Evolutionary conservation across 2,329 filamentous ascomycete genomes (phyloP).

Genomic region (Fusarium clavum): DNA sequence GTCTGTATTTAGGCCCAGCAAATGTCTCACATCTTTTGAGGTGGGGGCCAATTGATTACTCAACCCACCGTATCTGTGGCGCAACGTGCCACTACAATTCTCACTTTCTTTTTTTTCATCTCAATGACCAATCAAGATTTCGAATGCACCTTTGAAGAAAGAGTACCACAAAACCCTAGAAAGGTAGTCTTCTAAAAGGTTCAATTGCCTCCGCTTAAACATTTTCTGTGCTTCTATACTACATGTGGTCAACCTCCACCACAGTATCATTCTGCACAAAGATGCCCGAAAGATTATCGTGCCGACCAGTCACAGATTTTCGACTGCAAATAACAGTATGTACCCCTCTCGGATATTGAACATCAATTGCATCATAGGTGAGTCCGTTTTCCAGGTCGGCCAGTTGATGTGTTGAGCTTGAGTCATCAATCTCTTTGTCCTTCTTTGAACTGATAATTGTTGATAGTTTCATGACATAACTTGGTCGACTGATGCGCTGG

Average conservation of each 20-base stretch:
- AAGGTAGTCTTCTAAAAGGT: neutral
- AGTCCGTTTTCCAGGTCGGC: conserved; percentile 24
- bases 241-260: conserved; percentile 10
- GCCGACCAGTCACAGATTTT: neutral
- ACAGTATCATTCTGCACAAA: conserved; percentile 29
- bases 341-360: neutral
- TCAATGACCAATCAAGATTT: no score
- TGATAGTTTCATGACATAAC: conserved; percentile 23
- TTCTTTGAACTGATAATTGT: conserved; percentile 18
- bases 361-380: neutral
- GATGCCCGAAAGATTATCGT: neutral
- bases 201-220: no score
- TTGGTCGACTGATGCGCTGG: conserved; percentile 33
- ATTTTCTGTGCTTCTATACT: neutral
- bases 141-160: no score
- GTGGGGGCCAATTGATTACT: no score
- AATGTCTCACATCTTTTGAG: neutral
- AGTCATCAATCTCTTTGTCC: conserved; percentile 16
- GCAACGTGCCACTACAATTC: neutral
- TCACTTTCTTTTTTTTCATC: no score
- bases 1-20: no score
- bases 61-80: neutral
- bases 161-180: neutral
- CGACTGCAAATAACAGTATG: conserved; percentile 29
- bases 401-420: conserved; percentile 36